These are phyloP conservation scores for Boletus sp. DNA, from an alignment of 1,284 basidiomycete genomes.

Conservation along the genomic window DNA sequence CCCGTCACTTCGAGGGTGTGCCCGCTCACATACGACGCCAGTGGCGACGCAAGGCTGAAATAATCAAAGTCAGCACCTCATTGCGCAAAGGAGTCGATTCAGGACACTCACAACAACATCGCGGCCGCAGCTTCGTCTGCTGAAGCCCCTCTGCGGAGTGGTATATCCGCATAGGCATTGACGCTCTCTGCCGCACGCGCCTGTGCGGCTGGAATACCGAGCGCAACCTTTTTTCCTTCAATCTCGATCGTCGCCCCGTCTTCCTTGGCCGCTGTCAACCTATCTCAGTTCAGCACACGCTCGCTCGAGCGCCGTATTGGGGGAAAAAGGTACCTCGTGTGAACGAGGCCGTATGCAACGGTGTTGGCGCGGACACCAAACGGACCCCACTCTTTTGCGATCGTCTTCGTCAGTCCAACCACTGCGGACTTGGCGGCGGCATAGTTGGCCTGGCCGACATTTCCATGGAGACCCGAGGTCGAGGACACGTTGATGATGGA, in stretches of 20 bases:
- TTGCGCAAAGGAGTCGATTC: not conserved
- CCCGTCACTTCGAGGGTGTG: conserved; percentile 82
- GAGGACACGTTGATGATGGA: conserved; percentile 78
- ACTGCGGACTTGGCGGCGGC: conserved; percentile 76
- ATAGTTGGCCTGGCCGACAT: conserved; percentile 84
- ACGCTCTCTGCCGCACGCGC: conserved; percentile 32
- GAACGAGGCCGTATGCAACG: conserved; percentile 73
- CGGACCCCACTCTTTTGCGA: conserved; percentile 83
- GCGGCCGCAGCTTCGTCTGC: conserved; percentile 75
- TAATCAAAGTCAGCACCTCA: conserved; percentile 10
- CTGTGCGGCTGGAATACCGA: conserved; percentile 66
- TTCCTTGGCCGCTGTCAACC: conserved; percentile 72
- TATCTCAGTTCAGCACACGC: conserved; percentile 25
- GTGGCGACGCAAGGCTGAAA: conserved; percentile 64
- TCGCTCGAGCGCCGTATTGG: not conserved
- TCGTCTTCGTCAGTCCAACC: conserved; percentile 77
- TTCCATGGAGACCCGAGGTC: conserved; percentile 74
- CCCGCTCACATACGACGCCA: conserved; percentile 77
- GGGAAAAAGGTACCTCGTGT: conserved; percentile 51
- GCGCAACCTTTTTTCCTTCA: conserved; percentile 76
- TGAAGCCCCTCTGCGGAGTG: conserved; percentile 69
- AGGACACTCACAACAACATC: conserved; percentile 61
- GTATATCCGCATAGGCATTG: conserved; percentile 53
- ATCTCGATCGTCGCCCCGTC: conserved; percentile 74
- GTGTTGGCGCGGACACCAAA: conserved; percentile 82